Conservation (phyloP, 352 stramenopile species). For the Pythium brachiatum region DNA sequence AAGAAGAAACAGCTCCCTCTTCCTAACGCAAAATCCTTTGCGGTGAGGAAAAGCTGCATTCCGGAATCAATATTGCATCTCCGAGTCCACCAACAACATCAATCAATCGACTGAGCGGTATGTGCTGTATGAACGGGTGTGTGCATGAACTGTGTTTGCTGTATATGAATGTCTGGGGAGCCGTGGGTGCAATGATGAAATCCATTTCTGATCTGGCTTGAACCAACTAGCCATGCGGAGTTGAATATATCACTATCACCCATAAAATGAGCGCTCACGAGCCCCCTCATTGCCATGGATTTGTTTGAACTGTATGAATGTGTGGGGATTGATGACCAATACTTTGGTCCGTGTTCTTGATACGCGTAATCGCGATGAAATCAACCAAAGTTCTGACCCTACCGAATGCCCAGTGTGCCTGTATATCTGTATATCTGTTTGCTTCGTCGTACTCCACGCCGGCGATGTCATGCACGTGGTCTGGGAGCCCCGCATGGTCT, state of each 20-base stretch:
- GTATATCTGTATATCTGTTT: slow-evolving; percentile 28
- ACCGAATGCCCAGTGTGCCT: slow-evolving; percentile 23
- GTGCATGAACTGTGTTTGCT: slow-evolving; percentile 22
- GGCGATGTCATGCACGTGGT: slow-evolving; percentile 74
- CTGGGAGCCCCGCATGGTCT: slow-evolving; percentile 17
- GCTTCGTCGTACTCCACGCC: slow-evolving; percentile 88
- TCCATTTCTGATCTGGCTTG: slow-evolving; percentile 79
- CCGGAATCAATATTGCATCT: slow-evolving; percentile 89
- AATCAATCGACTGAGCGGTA: background rate
- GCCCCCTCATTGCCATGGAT: slow-evolving; percentile 15
- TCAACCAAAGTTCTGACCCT: slow-evolving; percentile 84
- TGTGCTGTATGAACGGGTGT: slow-evolving; percentile 27
- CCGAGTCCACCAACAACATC: slow-evolving; percentile 51
- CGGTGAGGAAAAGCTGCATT: slow-evolving; percentile 82
- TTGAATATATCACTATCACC: slow-evolving; percentile 92
- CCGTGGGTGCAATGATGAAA: slow-evolving; percentile 84
- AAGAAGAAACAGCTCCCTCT: slow-evolving; percentile 88
- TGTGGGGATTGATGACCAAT: slow-evolving; percentile 72
- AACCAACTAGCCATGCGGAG: slow-evolving; percentile 90
- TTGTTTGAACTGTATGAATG: slow-evolving; percentile 24
- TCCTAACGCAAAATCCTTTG: slow-evolving; percentile 60
- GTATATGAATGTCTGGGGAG: slow-evolving; percentile 19
- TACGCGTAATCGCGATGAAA: slow-evolving; percentile 91
- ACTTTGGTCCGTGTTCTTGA: slow-evolving; percentile 93
- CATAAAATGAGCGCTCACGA: slow-evolving; percentile 88